A percentile compares a stretch with the other conserved stretches of the same genome.
phyloP scores from a whole-genome alignment of 1,284 basidiomycete genomes.

The Inonotus obliquus region DNA sequence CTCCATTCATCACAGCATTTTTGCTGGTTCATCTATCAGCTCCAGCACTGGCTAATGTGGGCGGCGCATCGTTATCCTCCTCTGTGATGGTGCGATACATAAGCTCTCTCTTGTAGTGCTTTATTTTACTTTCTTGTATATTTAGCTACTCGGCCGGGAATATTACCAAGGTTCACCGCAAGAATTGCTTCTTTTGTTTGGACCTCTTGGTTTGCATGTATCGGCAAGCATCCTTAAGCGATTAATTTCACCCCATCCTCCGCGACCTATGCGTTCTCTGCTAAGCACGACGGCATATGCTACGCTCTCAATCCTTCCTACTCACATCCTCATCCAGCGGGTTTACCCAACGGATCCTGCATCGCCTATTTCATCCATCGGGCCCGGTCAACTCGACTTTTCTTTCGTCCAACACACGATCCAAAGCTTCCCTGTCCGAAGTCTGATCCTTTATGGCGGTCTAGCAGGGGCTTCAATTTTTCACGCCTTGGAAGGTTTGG shows the following conservation, averaged over 20 bases:
- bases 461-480: slow-evolving; percentile 48
- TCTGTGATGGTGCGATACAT: slow-evolving; percentile 56
- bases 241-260: slow-evolving; percentile 31
- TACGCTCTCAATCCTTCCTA: slow-evolving; percentile 47
- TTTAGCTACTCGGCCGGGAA: slow-evolving; percentile 66
- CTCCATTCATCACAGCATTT: slow-evolving; percentile 62
- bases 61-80: slow-evolving; percentile 60
- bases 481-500: slow-evolving; percentile 55
- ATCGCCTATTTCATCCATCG: slow-evolving; percentile 50
- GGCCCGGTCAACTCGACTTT: slow-evolving; percentile 68
- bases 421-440: slow-evolving; percentile 52
- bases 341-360: slow-evolving; percentile 39
- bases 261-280: slow-evolving; percentile 32
- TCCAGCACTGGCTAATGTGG: slow-evolving; percentile 59
- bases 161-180: slow-evolving; percentile 69
- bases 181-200: slow-evolving; percentile 58
- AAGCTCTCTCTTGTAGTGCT: not conserved
- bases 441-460: slow-evolving; percentile 53
- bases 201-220: slow-evolving; percentile 56
- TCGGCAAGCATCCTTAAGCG: slow-evolving; percentile 53
- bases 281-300: slow-evolving; percentile 56
- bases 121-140: not conserved
- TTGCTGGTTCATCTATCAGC: slow-evolving; percentile 65
- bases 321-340: slow-evolving; percentile 63
- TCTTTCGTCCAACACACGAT: slow-evolving; percentile 70